phyloP scores from a whole-genome alignment of 495 filamentous ascomycete genomes.

The Penicillium flavigenum region DNA sequence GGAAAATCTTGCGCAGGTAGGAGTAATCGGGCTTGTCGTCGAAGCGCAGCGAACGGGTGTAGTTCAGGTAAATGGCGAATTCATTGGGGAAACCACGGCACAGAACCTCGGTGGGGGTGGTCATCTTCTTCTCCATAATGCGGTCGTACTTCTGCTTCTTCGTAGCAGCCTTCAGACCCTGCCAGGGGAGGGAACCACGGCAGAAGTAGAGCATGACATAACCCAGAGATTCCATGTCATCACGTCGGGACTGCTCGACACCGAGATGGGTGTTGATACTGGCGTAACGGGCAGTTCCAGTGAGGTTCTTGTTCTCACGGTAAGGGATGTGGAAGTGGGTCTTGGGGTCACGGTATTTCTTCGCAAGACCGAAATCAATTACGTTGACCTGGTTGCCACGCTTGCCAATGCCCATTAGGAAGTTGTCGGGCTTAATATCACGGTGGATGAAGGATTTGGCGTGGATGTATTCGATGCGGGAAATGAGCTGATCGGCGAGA shows the following conservation, averaged over 20 bases:
- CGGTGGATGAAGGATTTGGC: constrained; percentile 99
- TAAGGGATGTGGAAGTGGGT: constrained; percentile 99
- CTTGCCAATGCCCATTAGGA: constrained; percentile 99
- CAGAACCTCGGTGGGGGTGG: constrained; percentile 96
- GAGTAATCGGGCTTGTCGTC: constrained; percentile 99
- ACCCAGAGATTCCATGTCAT: constrained; percentile 99
- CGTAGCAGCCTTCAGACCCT: constrained; percentile 98
- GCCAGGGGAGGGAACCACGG: constrained; percentile 98
- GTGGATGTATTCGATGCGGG: constrained; percentile 99
- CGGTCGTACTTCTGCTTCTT: constrained; percentile 99
- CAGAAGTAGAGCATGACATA: constrained; percentile 99
- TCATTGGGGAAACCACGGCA: constrained; percentile 99
- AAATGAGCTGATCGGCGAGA: constrained; percentile 97
- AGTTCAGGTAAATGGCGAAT: constrained; percentile 99
- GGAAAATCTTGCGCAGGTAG: constrained; percentile 99
- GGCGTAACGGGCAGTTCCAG: constrained; percentile 97
- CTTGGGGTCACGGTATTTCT: constrained; percentile 99
- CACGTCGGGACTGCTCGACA: constrained; percentile 98
- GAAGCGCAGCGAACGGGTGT: constrained; percentile 97
- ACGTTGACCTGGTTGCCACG: constrained; percentile 99
- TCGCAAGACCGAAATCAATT: constrained; percentile 98
- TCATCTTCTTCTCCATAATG: constrained; percentile 99
- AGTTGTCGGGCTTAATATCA: constrained; percentile 99
- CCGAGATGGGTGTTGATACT: constrained; percentile 99
- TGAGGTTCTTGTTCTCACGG: constrained; percentile 99